Evolutionary conservation across 805 yeast genomes (phyloP).

Genomic region (Lachancea cidri): DNA sequence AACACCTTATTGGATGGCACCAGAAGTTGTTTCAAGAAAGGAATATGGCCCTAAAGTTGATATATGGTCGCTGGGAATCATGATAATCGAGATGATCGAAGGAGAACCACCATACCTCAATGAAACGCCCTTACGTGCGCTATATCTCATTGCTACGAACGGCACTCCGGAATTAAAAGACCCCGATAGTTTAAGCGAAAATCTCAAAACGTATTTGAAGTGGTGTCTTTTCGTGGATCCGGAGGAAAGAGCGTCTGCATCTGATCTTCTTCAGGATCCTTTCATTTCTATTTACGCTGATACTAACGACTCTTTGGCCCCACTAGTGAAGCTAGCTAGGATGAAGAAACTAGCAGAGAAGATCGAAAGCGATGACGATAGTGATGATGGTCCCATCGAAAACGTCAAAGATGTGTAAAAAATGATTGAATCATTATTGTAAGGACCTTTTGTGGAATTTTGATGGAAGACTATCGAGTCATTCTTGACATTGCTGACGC

Average conservation of each 20-base stretch:
- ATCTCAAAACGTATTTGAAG: conserved; percentile 63
- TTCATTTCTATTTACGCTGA: conserved; percentile 57
- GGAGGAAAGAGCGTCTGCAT: conserved; percentile 73
- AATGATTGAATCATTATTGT: background rate
- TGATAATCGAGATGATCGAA: conserved; percentile 98
- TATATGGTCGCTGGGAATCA: conserved; percentile 96
- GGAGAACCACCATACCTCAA: conserved; percentile 98
- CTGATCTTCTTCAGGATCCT: conserved; percentile 59
- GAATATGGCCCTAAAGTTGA: conserved; percentile 97
- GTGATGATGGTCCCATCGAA: conserved; percentile 8
- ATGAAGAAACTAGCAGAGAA: conserved; percentile 50
- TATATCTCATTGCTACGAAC: conserved; percentile 90
- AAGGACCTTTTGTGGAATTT: background rate
- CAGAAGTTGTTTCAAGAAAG: conserved; percentile 91
- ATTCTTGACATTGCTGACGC: background rate
- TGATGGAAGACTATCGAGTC: too few relatives aligned
- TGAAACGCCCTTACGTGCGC: conserved; percentile 91
- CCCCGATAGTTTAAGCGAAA: conserved; percentile 69
- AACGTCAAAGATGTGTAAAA: background rate
- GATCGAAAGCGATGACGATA: conserved; percentile 31
- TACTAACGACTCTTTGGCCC: conserved; percentile 57
- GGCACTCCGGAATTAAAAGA: conserved; percentile 94
- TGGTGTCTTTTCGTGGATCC: conserved; percentile 81
- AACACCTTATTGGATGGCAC: conserved; percentile 99
- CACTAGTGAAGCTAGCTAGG: conserved; percentile 68